Percentiles rank a stretch among this genome's conserved stretches.
These are phyloP conservation scores for Neurospora sp. DNA, from an alignment of 495 filamentous ascomycete species.

Conservation along the genomic window DNA sequence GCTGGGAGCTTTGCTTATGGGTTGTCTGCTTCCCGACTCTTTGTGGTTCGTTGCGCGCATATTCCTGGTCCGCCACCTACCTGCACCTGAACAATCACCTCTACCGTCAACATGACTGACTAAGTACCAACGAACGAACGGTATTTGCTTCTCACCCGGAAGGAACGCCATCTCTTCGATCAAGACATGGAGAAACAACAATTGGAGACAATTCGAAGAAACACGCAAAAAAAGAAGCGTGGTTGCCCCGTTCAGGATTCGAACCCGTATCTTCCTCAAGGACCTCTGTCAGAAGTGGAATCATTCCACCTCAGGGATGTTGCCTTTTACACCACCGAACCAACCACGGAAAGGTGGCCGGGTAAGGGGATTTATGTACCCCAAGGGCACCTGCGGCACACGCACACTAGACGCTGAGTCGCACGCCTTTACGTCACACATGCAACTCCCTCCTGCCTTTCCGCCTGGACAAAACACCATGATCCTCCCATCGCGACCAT, in stretches of 20 bases:
- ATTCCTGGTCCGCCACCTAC: neutral
- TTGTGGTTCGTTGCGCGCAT: neutral
- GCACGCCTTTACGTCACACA: neutral
- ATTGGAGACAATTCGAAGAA: neutral
- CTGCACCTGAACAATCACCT: neutral
- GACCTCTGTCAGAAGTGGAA: neutral
- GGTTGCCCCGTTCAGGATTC: neutral
- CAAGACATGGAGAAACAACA: accelerated
- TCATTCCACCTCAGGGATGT: neutral
- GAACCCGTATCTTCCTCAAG: neutral
- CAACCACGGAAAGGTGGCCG: neutral
- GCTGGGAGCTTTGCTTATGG: neutral
- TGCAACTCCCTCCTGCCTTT: neutral
- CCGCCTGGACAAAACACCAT: neutral
- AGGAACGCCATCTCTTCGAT: neutral
- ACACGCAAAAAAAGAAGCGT: neutral
- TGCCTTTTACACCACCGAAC: neutral
- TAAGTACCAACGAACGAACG: neutral
- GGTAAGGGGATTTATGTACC: neutral
- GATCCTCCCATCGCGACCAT: neutral
- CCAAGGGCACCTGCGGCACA: neutral
- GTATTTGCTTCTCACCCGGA: neutral
- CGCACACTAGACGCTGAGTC: neutral
- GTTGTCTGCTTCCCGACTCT: neutral
- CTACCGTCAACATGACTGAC: neutral